These are phyloP conservation scores for Nemania sp. DNA, from an alignment of 2,329 filamentous ascomycete genomes.

Conservation along the genomic window DNA sequence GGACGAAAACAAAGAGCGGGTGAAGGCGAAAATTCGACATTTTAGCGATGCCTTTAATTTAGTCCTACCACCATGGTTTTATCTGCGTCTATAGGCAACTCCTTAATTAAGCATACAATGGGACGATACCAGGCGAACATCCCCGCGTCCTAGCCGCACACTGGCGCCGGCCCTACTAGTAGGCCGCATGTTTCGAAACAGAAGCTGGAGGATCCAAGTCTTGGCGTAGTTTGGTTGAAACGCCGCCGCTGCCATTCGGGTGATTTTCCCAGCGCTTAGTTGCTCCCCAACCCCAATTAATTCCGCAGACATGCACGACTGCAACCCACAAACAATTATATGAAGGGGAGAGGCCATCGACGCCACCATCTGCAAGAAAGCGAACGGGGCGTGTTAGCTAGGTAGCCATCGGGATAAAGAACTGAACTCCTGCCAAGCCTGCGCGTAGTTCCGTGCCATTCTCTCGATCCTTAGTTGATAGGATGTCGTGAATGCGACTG, in stretches of 20 bases:
- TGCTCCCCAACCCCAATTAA: neutral
- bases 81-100: slow-evolving; percentile 1
- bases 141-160: slow-evolving; percentile 9
- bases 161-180: neutral
- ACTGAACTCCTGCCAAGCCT: slow-evolving; percentile 18
- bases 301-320: neutral
- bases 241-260: slow-evolving; percentile 1
- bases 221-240: slow-evolving; percentile 22
- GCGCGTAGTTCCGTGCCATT: slow-evolving; percentile 1
- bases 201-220: slow-evolving; percentile 7
- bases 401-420: too few relatives aligned
- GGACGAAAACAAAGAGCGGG: too few relatives aligned
- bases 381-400: too few relatives aligned
- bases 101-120: neutral
- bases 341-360: slow-evolving; percentile 18
- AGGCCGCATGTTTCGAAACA: slow-evolving; percentile 16
- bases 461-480: slow-evolving; percentile 5
- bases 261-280: slow-evolving; percentile 13
- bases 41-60: neutral
- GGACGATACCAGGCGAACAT: neutral
- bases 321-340: slow-evolving; percentile 2
- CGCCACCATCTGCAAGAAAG: slow-evolving; percentile 1
- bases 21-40: too few relatives aligned
- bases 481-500: slow-evolving; percentile 2
- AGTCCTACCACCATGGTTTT: neutral